phyloP scores from a whole-genome alignment of 768 basidiomycete genomes.

The Leccinum truebloodii region DNA sequence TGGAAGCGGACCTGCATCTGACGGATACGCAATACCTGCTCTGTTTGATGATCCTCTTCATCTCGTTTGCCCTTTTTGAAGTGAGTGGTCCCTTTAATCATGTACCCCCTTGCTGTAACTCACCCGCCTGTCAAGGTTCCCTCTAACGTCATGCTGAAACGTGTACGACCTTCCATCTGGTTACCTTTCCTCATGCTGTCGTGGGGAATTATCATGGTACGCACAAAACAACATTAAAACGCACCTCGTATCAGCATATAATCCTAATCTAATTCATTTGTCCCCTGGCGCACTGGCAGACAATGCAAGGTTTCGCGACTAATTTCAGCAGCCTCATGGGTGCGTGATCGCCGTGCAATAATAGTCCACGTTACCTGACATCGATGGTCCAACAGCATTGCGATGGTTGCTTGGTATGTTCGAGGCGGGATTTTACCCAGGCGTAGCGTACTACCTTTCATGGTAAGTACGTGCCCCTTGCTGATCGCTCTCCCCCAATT shows the following conservation, averaged over 20 bases:
- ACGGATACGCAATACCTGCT: conserved; percentile 67
- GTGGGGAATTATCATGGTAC: conserved; percentile 78
- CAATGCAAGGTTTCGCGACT: conserved; percentile 68
- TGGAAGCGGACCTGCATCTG: conserved; percentile 60
- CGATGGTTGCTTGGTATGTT: conserved; percentile 72
- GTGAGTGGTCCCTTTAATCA: conserved; percentile 27
- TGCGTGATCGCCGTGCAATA: conserved; percentile 29
- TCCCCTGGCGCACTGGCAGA: conserved; percentile 40
- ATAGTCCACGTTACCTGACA: background rate
- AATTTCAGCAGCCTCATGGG: conserved; percentile 71
- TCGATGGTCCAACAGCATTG: conserved; percentile 45
- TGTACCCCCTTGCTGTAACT: background rate
- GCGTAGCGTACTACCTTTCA: conserved; percentile 72
- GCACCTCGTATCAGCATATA: background rate
- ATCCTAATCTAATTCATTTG: conserved; percentile 3
- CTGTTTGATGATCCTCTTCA: conserved; percentile 60
- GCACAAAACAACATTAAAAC: background rate
- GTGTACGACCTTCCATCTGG: conserved; percentile 77
- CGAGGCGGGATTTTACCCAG: conserved; percentile 48
- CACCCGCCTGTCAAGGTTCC: conserved; percentile 46
- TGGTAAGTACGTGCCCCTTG: no score
- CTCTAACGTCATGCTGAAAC: conserved; percentile 71
- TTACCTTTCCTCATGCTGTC: conserved; percentile 69
- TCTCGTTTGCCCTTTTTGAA: conserved; percentile 72
- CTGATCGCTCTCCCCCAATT: no score